Evolutionary conservation across 108 stramenopile species (phyloP).

Genomic region (Stephanodiscus triporus): DNA sequence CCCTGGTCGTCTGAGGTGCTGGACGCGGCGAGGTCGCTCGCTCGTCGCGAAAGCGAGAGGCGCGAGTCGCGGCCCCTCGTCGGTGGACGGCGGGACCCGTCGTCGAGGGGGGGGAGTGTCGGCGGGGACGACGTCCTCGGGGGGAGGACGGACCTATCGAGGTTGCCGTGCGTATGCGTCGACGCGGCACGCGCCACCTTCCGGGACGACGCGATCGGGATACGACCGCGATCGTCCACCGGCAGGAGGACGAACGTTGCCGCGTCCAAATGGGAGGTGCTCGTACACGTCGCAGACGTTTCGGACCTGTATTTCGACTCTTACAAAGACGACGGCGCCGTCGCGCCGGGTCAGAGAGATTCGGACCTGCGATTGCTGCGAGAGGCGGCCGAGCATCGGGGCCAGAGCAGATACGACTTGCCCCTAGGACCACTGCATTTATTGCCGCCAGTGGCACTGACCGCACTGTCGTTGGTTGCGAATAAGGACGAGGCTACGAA

Average conservation of each 20-base stretch:
- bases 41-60: constrained; percentile 38
- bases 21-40: constrained; percentile 59
- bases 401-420: constrained; percentile 80
- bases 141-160: constrained; percentile 63
- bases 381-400: constrained; percentile 69
- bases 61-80: constrained; percentile 36
- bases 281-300: constrained; percentile 84
- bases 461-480: constrained; percentile 60
- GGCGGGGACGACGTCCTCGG: constrained; percentile 26
- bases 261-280: constrained; percentile 81
- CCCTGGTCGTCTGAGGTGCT: constrained; percentile 71
- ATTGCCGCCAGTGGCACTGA: constrained; percentile 73
- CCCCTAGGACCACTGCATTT: constrained; percentile 76
- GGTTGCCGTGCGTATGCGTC: constrained; percentile 75
- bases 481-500: constrained; percentile 44
- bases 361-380: constrained; percentile 33
- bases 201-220: constrained; percentile 87
- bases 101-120: constrained; percentile 1
- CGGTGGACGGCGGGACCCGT: constrained; percentile 2
- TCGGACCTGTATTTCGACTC: constrained; percentile 73
- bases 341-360: constrained; percentile 3
- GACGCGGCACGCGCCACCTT: constrained; percentile 78
- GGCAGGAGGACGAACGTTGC: constrained; percentile 59
- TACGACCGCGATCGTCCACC: constrained; percentile 68
- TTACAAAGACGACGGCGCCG: neutral